Evolutionary conservation across 176 grass and related monocot genomes (phyloP), one percentile per base, ranked within the genome.

Genomic region (Alopecurus myosuroides): DNA sequence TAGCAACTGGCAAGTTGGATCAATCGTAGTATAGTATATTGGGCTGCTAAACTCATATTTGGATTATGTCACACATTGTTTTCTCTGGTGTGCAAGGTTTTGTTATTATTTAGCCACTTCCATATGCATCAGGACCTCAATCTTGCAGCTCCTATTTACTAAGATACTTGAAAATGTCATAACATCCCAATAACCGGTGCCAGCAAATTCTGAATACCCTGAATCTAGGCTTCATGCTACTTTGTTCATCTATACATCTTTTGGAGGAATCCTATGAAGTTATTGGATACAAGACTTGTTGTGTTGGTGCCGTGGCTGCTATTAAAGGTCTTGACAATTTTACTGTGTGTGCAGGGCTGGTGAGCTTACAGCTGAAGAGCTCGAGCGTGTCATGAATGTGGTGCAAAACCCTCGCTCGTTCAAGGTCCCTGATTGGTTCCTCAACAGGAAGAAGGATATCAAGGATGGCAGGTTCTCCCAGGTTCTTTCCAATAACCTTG

Each of bases 401-500:
- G 37, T 70, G 20, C 5, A 12, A 1, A 14, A 42, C 37, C 67
- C 67, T 23, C 67, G 67, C 67, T 6, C 4, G 22, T 70, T 41
- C 37, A 42, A 70, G 66, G 10, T 40, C 19, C 35, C 35, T 39
- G 66, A 70, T 13, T 97, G 94, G 94, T 97, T 97, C 83, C 88
- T 97, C 1, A 97, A 97, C 90, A 92, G 94, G 73, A 88, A 70
- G 36, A 40, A 70, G 66, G 66, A 70, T 40, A 23, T 13, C 10
- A 70, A n/a, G 88, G 66, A 70, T 40, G 35, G 66, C 20, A 70
- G 22, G 36, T 23, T 12, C 36, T 42, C 67, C 37, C 37, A 70
- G 67, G 18, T 68, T 37, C 4, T 37, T 37, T 68, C 64, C 64
- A 68, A 68, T 22, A 4, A 0, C 0, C 9, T 68, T 37, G 64